A percentile compares a stretch with the other conserved stretches of the same genome.
Evolutionary conservation across 441 rosid genomes (phyloP).

Genomic region (Arabidopsis lyrata): DNA sequence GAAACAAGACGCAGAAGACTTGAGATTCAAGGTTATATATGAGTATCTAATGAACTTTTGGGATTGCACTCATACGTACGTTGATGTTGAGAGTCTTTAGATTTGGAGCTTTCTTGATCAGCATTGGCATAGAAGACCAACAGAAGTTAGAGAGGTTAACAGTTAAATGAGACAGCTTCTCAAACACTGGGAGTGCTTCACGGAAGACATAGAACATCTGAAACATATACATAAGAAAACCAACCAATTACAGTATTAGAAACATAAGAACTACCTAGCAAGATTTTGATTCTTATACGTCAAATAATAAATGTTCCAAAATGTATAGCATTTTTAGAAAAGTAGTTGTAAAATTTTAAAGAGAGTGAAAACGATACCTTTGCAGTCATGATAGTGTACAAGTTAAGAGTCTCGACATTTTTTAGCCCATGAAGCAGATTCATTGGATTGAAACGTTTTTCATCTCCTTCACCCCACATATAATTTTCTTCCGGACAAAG

Average conservation of each 20-base stretch:
- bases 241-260: not conserved
- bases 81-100: not conserved
- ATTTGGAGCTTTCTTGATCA: not conserved
- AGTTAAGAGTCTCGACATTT: not conserved
- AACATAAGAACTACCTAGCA: not conserved
- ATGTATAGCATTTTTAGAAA: too few relatives aligned
- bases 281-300: not conserved
- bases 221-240: not conserved
- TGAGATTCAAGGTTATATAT: not conserved
- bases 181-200: slow-evolving; percentile 13
- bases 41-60: not conserved
- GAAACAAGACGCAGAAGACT: not conserved
- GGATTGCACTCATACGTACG: not conserved
- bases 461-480: not conserved
- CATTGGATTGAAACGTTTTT: not conserved
- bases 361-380: not conserved
- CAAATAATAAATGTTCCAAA: too few relatives aligned
- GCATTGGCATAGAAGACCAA: not conserved
- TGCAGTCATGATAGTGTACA: not conserved
- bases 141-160: not conserved
- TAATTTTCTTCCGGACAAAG: not conserved
- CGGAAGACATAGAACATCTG: slow-evolving; percentile 3
- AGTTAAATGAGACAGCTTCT: not conserved
- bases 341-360: not conserved
- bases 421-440: not conserved